phyloP scores from a whole-genome alignment of 2,329 filamentous ascomycete genomes.

The Trichoderma atroviride region DNA sequence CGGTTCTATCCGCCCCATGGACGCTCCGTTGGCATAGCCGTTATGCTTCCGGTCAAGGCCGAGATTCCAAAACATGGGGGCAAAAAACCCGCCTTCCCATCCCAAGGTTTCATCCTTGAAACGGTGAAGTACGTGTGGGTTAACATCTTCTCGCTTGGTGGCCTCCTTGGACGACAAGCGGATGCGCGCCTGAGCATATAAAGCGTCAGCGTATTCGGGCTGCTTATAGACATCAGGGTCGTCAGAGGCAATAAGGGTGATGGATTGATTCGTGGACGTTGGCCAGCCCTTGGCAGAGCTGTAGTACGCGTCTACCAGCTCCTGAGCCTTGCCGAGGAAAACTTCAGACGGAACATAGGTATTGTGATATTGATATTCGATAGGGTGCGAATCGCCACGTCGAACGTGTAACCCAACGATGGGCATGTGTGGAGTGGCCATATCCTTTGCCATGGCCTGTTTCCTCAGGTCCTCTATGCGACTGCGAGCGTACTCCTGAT shows the following conservation, averaged over 20 bases:
- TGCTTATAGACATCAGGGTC: conserved; percentile 74
- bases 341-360: conserved; percentile 76
- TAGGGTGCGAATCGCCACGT: conserved; percentile 76
- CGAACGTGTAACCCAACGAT: conserved; percentile 76
- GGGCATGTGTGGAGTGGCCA: conserved; percentile 42
- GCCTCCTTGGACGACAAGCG: conserved; percentile 68
- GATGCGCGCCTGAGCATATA: conserved; percentile 75
- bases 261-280: conserved; percentile 42
- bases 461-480: conserved; percentile 60
- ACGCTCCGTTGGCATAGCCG: conserved; percentile 37
- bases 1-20: conserved; percentile 29
- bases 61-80: conserved; percentile 78
- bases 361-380: conserved; percentile 74
- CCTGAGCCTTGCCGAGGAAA: conserved; percentile 64
- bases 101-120: conserved; percentile 77
- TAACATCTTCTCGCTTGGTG: conserved; percentile 44
- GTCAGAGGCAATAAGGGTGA: conserved; percentile 74
- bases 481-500: conserved; percentile 64
- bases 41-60: conserved; percentile 54
- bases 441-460: conserved; percentile 48
- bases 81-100: conserved; percentile 88
- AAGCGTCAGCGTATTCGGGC: conserved; percentile 60
- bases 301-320: conserved; percentile 55
- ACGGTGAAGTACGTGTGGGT: conserved; percentile 58
- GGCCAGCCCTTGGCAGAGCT: conserved; percentile 46